Conservation (phyloP, 768 basidiomycete genomes). For the Macrocybe gigantea region DNA sequence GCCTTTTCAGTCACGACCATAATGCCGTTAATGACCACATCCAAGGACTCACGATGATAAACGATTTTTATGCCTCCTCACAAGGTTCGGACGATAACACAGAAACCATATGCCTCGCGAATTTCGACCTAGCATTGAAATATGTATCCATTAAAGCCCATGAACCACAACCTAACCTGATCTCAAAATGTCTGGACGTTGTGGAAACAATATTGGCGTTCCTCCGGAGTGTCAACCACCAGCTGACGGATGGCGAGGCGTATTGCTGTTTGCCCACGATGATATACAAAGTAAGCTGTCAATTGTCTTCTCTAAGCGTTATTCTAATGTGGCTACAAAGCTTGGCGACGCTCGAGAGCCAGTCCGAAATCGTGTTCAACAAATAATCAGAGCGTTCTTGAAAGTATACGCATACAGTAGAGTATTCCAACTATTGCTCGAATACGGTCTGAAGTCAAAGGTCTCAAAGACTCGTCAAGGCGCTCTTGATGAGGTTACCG, state of each 20-base stretch:
- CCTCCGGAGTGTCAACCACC: conserved; percentile 65
- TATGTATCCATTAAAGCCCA: conserved; percentile 88
- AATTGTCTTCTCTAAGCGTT: neutral
- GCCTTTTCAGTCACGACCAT: conserved; percentile 93
- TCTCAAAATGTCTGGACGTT: conserved; percentile 84
- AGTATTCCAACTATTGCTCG: conserved; percentile 80
- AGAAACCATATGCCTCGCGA: conserved; percentile 69
- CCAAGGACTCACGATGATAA: conserved; percentile 64
- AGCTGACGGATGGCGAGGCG: conserved; percentile 83
- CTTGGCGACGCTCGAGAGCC: conserved; percentile 90
- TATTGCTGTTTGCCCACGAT: conserved; percentile 85
- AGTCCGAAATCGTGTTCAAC: conserved; percentile 72
- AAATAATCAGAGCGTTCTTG: conserved; percentile 78
- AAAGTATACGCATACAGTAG: conserved; percentile 93
- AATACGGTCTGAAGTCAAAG: conserved; percentile 85
- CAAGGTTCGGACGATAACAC: conserved; percentile 52
- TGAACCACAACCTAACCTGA: conserved; percentile 86
- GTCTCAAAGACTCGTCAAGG: conserved; percentile 90
- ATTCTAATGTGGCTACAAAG: conserved; percentile 32
- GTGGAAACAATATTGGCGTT: conserved; percentile 75
- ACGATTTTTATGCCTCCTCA: conserved; percentile 67
- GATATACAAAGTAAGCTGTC: conserved; percentile 69
- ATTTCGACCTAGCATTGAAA: conserved; percentile 88
- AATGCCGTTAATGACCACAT: conserved; percentile 91
- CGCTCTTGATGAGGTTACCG: conserved; percentile 74